Evolutionary conservation across 2,329 filamentous ascomycete genomes (phyloP).

Genomic region (Sporothrix luriei): DNA sequence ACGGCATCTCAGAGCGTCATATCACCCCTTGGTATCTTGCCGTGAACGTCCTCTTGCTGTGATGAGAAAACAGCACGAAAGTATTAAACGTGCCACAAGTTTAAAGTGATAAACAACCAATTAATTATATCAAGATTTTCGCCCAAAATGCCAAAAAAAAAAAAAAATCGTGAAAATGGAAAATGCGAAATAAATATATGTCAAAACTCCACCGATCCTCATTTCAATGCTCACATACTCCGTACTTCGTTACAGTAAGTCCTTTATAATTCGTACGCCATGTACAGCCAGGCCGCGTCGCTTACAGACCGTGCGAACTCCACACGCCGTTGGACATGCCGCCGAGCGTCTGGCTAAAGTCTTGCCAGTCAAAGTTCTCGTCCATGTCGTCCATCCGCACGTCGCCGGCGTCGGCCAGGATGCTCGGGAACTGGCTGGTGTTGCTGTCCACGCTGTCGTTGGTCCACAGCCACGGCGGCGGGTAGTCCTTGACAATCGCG

Average conservation of each 20-base stretch:
- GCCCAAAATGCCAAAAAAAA: background rate
- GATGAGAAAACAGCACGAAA: too few species aligned
- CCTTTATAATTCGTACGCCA: conserved; percentile 1
- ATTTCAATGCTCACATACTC: background rate
- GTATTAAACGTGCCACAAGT: too few species aligned
- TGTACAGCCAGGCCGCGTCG: too few species aligned
- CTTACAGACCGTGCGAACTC: conserved; percentile 35
- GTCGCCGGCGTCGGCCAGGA: conserved; percentile 40
- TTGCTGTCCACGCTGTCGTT: conserved; percentile 38
- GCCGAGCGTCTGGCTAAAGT: conserved; percentile 44
- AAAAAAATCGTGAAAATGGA: background rate
- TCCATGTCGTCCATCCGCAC: conserved; percentile 47
- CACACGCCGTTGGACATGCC: conserved; percentile 40
- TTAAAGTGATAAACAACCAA: too few species aligned
- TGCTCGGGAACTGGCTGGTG: conserved; percentile 31
- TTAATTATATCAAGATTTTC: too few species aligned
- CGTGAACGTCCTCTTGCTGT: too few species aligned
- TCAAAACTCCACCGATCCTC: background rate
- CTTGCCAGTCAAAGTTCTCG: conserved; percentile 46
- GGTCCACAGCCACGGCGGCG: conserved; percentile 60
- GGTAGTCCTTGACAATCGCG: conserved; percentile 51
- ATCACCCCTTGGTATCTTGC: too few species aligned
- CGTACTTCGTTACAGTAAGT: background rate
- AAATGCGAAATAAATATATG: background rate
- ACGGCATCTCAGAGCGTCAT: too few species aligned